A percentile compares a stretch with the other conserved stretches of the same genome.
Evolutionary conservation across 306 rosid genomes (phyloP).

Genomic region (Cucumis cinereus): DNA sequence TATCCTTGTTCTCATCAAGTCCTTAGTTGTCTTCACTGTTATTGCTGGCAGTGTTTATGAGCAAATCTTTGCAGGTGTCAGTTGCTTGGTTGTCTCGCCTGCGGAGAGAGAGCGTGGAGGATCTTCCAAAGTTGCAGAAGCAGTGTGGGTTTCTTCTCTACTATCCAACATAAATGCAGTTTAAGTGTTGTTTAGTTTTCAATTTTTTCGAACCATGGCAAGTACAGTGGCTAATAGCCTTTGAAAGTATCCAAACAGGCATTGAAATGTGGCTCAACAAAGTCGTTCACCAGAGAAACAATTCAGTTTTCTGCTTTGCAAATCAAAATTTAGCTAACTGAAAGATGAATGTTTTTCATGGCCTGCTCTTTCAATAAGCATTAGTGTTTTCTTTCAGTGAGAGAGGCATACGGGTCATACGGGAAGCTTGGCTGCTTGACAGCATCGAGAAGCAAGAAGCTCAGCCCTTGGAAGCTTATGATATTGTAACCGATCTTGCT

Average conservation of each 20-base stretch:
- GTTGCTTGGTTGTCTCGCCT: slow-evolving; percentile 55
- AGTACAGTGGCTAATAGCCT: not conserved
- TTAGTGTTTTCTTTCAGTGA: slow-evolving; percentile 27
- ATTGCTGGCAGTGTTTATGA: not conserved
- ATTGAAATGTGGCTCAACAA: not conserved
- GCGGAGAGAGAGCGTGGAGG: slow-evolving; percentile 63
- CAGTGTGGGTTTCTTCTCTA: slow-evolving; percentile 22
- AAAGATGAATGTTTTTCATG: not conserved
- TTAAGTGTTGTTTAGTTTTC: not conserved
- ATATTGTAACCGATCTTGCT: slow-evolving; percentile 57
- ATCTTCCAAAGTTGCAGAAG: slow-evolving; percentile 53
- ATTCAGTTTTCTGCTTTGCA: not conserved
- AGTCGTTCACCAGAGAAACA: not conserved
- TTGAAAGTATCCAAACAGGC: too few species aligned
- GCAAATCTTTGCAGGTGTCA: slow-evolving; percentile 29
- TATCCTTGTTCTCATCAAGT: not conserved
- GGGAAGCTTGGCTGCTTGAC: slow-evolving; percentile 59
- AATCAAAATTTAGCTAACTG: not conserved
- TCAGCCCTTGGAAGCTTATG: slow-evolving; percentile 72
- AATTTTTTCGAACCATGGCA: not conserved
- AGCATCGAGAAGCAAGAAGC: slow-evolving; percentile 71
- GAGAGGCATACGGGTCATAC: slow-evolving; percentile 47
- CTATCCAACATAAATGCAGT: not conserved
- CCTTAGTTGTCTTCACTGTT: not conserved
- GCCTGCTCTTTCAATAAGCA: not conserved